Evolutionary conservation across 176 grass and related monocot genomes (phyloP).

Genomic region (Ananas comosus): DNA sequence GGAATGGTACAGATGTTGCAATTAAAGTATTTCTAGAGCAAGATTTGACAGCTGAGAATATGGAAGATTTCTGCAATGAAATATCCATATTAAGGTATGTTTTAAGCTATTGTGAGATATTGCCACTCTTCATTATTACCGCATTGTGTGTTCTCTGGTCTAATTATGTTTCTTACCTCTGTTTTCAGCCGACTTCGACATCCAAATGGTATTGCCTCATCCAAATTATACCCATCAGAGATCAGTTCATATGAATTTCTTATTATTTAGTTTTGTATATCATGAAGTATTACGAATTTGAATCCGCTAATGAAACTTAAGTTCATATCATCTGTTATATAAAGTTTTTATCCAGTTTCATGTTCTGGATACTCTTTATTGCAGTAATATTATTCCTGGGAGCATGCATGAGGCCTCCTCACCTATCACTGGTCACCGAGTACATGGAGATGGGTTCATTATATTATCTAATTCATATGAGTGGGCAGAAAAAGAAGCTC

Average conservation of each 20-base stretch:
- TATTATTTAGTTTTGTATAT: background rate
- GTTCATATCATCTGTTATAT: background rate
- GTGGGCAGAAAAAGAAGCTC: conserved; percentile 66
- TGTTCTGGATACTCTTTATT: conserved; percentile 11
- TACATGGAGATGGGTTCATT: conserved; percentile 98
- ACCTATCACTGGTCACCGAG: conserved; percentile 82
- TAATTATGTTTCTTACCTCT: conserved; percentile 23
- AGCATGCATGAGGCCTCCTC: conserved; percentile 96
- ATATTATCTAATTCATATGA: conserved; percentile 92
- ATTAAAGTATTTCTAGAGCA: conserved; percentile 99
- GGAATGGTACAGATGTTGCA: conserved; percentile 98
- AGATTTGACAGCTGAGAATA: conserved; percentile 97
- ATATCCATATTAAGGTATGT: conserved; percentile 89
- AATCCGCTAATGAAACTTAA: background rate
- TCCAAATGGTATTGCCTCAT: conserved; percentile 67
- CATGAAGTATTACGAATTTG: background rate
- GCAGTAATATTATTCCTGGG: conserved; percentile 98
- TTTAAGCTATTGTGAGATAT: conserved; percentile 9
- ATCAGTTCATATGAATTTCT: conserved; percentile 1
- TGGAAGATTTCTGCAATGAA: conserved; percentile 99
- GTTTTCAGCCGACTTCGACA: conserved; percentile 92
- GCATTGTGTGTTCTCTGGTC: conserved; percentile 7
- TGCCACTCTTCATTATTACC: conserved; percentile 10
- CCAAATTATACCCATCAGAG: background rate
- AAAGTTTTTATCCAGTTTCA: background rate